A percentile compares a stretch with the other conserved stretches of the same genome.
These are phyloP conservation scores for Globomyces pollinis-pini DNA, from an alignment of 192 early-diverging fungal genomes.

Conservation along the genomic window DNA sequence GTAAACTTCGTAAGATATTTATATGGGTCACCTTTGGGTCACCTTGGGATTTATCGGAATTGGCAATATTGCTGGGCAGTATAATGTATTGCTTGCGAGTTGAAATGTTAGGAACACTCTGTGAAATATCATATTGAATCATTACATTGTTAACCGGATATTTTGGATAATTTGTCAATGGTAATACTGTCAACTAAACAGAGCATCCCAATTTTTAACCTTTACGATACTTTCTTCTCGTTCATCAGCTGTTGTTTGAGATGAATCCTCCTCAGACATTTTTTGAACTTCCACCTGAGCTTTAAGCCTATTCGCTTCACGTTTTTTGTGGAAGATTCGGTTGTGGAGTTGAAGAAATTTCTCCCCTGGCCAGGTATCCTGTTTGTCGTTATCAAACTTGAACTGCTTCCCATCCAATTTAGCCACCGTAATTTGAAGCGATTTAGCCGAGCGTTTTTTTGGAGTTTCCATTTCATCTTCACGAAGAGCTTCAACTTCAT, in stretches of 20 bases:
- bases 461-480: neutral
- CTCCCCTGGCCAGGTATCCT: neutral
- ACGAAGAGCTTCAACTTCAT: neutral
- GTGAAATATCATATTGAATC: no score
- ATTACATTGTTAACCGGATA: no score
- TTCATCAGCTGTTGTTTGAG: neutral
- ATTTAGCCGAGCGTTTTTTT: neutral
- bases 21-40: no score
- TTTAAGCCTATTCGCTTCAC: neutral
- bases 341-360: neutral
- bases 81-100: no score
- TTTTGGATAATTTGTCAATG: no score
- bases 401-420: neutral
- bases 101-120: no score
- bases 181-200: no score
- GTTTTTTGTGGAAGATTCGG: neutral
- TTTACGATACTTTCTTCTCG: neutral
- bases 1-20: no score
- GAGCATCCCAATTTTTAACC: neutral
- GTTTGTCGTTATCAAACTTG: neutral
- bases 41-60: no score
- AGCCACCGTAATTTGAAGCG: neutral
- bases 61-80: no score
- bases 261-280: neutral
- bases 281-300: neutral